Evolutionary conservation across 139 green algal genomes (phyloP).

Genomic region (Pleodorina starrii): DNA sequence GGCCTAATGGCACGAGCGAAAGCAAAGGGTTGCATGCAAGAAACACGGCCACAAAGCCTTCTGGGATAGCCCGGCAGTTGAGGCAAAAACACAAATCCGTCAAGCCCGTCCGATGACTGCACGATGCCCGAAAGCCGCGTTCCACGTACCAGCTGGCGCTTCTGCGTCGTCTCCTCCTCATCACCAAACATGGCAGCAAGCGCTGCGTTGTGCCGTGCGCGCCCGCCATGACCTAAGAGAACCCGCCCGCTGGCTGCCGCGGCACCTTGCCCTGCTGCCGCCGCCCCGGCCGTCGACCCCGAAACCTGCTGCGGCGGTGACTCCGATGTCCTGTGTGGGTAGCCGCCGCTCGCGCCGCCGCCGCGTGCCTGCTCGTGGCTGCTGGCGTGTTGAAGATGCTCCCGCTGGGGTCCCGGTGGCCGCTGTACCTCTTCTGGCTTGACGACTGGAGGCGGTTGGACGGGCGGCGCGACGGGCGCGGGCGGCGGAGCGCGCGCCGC

Average conservation of each 20-base stretch:
- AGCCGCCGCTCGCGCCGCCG: not conserved
- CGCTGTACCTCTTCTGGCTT: slow-evolving; percentile 24
- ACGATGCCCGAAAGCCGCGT: no score
- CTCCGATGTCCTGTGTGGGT: not conserved
- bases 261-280: not conserved
- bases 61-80: no score
- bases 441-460: not conserved
- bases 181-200: slow-evolving; percentile 76
- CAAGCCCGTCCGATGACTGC: no score
- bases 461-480: not conserved
- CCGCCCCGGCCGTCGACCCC: not conserved
- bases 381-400: not conserved
- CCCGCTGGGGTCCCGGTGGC: not conserved
- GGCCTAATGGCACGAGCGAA: no score
- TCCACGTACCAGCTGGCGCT: slow-evolving; percentile 73
- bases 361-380: not conserved
- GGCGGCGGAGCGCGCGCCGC: slow-evolving; percentile 21
- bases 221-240: not conserved
- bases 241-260: not conserved
- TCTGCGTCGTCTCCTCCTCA: slow-evolving; percentile 79
- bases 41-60: no score
- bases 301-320: not conserved
- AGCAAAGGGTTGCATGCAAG: no score
- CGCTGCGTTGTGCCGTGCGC: not conserved
- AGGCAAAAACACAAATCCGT: no score